Evolutionary conservation across 768 basidiomycete species (phyloP).

Genomic region (Russula dissimulans): DNA sequence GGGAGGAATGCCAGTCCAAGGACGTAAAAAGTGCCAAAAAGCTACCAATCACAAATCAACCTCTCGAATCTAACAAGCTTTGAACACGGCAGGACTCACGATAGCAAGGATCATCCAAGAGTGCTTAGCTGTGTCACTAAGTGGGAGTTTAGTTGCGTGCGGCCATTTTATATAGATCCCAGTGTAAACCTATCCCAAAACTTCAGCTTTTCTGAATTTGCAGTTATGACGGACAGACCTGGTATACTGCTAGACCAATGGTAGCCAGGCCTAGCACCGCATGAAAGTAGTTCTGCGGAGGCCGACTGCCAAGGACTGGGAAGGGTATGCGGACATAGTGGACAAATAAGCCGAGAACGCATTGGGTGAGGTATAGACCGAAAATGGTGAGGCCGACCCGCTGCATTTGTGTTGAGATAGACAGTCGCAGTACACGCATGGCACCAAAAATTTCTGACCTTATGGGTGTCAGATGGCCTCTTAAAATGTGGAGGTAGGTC

Average conservation of each 20-base stretch:
- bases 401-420: slow-evolving; percentile 22
- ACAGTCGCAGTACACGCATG: too few species aligned
- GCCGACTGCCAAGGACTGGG: slow-evolving; percentile 27
- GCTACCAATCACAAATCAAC: too few species aligned
- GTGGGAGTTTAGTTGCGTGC: too few species aligned
- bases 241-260: slow-evolving; percentile 42
- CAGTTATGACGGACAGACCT: slow-evolving; percentile 23
- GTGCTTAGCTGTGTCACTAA: too few species aligned
- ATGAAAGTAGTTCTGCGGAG: slow-evolving; percentile 35
- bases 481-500: too few species aligned
- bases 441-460: too few species aligned
- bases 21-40: too few species aligned
- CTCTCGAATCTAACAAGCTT: too few species aligned
- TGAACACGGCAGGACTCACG: too few species aligned
- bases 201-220: neutral
- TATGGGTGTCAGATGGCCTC: too few species aligned
- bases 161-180: slow-evolving; percentile 7
- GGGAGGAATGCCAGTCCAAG: too few species aligned
- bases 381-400: slow-evolving; percentile 44
- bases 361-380: slow-evolving; percentile 44
- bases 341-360: slow-evolving; percentile 39
- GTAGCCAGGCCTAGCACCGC: slow-evolving; percentile 45
- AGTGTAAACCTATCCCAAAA: neutral
- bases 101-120: too few species aligned
- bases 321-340: slow-evolving; percentile 42